phyloP scores from a whole-genome alignment of 2,329 filamentous ascomycete species.

The Trichoderma aggressivum region DNA sequence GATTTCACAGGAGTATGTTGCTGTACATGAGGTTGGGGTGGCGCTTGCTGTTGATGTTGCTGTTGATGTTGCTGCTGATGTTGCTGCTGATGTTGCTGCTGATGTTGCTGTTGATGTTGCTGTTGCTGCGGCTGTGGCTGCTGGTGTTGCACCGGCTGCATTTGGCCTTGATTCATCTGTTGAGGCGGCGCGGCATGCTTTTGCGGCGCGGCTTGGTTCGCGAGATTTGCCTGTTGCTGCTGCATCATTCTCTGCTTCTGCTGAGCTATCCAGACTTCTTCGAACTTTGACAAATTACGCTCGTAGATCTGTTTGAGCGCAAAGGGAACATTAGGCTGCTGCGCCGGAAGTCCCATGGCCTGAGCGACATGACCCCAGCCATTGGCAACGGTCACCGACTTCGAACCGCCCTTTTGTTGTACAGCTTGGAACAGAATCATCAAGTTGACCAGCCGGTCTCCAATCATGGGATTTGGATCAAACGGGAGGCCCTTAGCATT shows the following conservation, averaged over 20 bases:
- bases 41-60: background rate
- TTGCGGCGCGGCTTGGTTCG: constrained; percentile 29
- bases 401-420: constrained; percentile 71
- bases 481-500: constrained; percentile 67
- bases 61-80: too few species aligned
- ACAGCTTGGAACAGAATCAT: constrained; percentile 76
- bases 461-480: constrained; percentile 70
- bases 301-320: constrained; percentile 74
- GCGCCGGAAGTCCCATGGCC: constrained; percentile 59
- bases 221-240: constrained; percentile 35
- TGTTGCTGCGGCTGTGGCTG: constrained; percentile 30
- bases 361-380: constrained; percentile 72
- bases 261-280: constrained; percentile 61
- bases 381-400: constrained; percentile 65
- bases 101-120: too few species aligned
- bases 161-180: constrained; percentile 28
- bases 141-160: constrained; percentile 34
- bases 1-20: constrained; percentile 42
- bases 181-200: constrained; percentile 38
- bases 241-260: constrained; percentile 53
- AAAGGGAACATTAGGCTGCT: constrained; percentile 62
- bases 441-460: constrained; percentile 70
- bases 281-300: constrained; percentile 71
- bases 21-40: constrained; percentile 25
- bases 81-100: too few species aligned